Evolutionary conservation across 768 basidiomycete species (phyloP), one percentile per base, ranked within the genome.

Genomic region (Agaricus subrufescens): DNA sequence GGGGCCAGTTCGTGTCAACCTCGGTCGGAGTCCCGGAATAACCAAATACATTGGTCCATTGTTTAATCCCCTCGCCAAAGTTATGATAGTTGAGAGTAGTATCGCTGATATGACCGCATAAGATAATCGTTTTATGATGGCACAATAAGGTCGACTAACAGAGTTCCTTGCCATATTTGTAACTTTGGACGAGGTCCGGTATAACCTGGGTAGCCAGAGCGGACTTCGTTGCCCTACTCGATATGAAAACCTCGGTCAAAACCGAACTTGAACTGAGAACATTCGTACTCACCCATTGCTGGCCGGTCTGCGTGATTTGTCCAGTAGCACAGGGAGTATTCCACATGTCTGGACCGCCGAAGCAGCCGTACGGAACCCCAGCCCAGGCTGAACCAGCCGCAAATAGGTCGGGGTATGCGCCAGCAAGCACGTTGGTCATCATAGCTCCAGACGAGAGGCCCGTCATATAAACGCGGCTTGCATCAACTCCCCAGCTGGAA

Each of bases 401-500:
- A 70, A 81, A 80, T 44, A 84, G 63, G 55, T 83, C 77, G 11
- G 81, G 81, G 67, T 83, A 82, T 12, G 78, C 75, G 31, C 79
- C 81, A 46, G 70, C 67, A 42, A 83, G 69, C 25, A 82, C 81
- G 61, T 77, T 79, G 54, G 81, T 82, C 81, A 83, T 83, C 82
- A 83, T 84, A 1, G 75, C 76, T 43, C 81, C 82, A 3, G 80
- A 82, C 3, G 76, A 77, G 3, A 73, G 73, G 11, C 81, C 82
- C 34, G 78, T 78, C 27, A 73, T 75, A 64, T 75, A 83, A 56
- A 83, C 80, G 39, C 73, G 71, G 23, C 56, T 61, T 2, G 77
- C 39, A 58, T 81, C 75, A 40, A 79, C 80, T 34, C 71, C 72
- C 57, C 70, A 80, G 67, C 71, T 80, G 23, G 67, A 50, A 47